Conservation (phyloP, 495 filamentous ascomycete genomes). For the Hypomontagnella submonticulosa region DNA sequence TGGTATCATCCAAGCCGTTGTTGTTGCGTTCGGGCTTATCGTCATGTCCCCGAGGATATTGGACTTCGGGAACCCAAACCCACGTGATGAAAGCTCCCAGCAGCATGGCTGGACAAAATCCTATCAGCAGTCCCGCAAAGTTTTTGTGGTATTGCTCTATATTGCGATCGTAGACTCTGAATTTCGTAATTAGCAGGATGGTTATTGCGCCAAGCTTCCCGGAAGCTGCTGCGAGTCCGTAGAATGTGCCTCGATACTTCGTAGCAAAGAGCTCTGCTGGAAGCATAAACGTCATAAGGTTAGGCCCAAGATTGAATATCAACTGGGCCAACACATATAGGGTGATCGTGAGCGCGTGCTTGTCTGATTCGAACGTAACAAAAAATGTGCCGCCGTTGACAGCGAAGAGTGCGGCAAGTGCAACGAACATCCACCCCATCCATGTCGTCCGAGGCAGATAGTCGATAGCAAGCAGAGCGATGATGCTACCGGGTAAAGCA, state of each 20-base stretch:
- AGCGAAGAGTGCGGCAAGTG: slow-evolving; percentile 54
- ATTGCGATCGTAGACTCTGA: slow-evolving; percentile 23
- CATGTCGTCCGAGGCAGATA: slow-evolving; percentile 51
- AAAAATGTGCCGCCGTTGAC: slow-evolving; percentile 52
- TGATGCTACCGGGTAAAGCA: slow-evolving; percentile 51
- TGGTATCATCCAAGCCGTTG: no score
- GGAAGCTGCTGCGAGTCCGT: slow-evolving; percentile 57
- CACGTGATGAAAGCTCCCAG: slow-evolving; percentile 50
- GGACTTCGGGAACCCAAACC: slow-evolving; percentile 53
- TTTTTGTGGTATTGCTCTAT: slow-evolving; percentile 16
- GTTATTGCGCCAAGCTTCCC: slow-evolving; percentile 56
- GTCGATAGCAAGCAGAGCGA: slow-evolving; percentile 52
- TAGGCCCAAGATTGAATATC: slow-evolving; percentile 74
- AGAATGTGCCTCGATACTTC: slow-evolving; percentile 51
- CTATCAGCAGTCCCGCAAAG: slow-evolving; percentile 48
- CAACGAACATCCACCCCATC: slow-evolving; percentile 53
- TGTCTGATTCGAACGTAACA: slow-evolving; percentile 46
- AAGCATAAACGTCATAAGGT: slow-evolving; percentile 70
- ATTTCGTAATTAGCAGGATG: slow-evolving; percentile 44
- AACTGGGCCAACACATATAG: slow-evolving; percentile 70
- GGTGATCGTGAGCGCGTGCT: slow-evolving; percentile 60
- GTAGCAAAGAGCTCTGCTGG: slow-evolving; percentile 58
- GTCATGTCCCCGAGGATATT: slow-evolving; percentile 43
- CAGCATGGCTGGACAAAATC: slow-evolving; percentile 37
- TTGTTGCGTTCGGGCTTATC: slow-evolving; percentile 17